Evolutionary conservation across 352 stramenopile species (phyloP).

Genomic region (Stramenopiles sp.): DNA sequence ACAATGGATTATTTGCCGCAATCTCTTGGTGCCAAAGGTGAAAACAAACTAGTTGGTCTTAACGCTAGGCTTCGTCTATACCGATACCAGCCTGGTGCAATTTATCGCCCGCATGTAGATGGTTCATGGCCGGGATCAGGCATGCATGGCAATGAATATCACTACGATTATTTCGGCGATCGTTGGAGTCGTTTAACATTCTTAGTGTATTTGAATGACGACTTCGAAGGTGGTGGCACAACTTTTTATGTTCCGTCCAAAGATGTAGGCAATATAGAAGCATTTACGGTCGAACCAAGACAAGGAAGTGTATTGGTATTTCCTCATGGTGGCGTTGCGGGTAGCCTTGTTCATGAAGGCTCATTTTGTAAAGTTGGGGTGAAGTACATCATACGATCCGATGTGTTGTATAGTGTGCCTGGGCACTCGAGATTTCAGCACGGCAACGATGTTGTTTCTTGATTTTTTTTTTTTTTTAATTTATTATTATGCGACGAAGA

Average conservation of each 20-base stretch:
- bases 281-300: constrained; percentile 16
- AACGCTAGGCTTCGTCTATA: constrained; percentile 29
- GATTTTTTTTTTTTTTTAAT: no score
- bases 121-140: constrained; percentile 26
- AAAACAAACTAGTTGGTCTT: constrained; percentile 16
- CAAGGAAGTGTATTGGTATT: constrained; percentile 27
- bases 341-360: constrained; percentile 27
- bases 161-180: constrained; percentile 24
- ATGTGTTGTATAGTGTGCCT: constrained; percentile 27
- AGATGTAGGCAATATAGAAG: constrained; percentile 3
- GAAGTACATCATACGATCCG: constrained; percentile 30
- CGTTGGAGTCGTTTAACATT: constrained; percentile 21
- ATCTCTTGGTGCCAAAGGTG: neutral
- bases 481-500: no score
- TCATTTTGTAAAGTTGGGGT: constrained; percentile 14
- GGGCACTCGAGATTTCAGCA: no score
- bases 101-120: constrained; percentile 27
- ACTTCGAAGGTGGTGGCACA: constrained; percentile 29
- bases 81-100: constrained; percentile 21
- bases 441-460: no score
- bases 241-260: constrained; percentile 24
- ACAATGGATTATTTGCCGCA: neutral
- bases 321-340: constrained; percentile 25
- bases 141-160: constrained; percentile 20
- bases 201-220: constrained; percentile 33